Evolutionary conservation across 2,329 filamentous ascomycete species (phyloP).

Genomic region (Diaporthe helianthi): DNA sequence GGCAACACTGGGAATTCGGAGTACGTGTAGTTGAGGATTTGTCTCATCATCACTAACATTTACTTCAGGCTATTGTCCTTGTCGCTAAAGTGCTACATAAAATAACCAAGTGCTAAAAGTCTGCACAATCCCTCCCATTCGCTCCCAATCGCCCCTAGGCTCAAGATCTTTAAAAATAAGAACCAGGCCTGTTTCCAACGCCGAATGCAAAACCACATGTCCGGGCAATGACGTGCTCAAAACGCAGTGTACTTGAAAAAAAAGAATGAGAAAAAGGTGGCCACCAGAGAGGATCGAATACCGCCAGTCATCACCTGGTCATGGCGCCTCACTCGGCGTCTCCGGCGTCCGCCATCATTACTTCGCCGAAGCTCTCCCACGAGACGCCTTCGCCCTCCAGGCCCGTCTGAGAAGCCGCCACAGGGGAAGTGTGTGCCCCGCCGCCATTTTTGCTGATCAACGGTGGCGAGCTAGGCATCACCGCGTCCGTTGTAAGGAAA

Average conservation of each 20-base stretch:
- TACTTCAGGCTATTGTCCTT: not conserved
- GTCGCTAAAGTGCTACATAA: constrained; percentile 22
- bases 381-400: constrained; percentile 35
- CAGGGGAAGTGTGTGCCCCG: constrained; percentile 38
- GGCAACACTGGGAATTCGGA: too few species aligned
- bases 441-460: constrained; percentile 38
- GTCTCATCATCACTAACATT: not conserved
- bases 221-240: not conserved
- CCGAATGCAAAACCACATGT: constrained; percentile 2
- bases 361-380: constrained; percentile 31
- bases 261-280: not conserved
- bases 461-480: constrained; percentile 58
- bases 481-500: constrained; percentile 55
- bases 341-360: constrained; percentile 12
- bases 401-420: constrained; percentile 30
- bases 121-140: not conserved
- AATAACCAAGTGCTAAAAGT: not conserved
- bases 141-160: constrained; percentile 11
- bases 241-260: not conserved
- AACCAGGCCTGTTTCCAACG: not conserved
- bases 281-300: not conserved
- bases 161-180: not conserved
- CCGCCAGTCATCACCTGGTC: not conserved
- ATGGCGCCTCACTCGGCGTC: constrained; percentile 10
- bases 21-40: not conserved